These are phyloP conservation scores for Starmerella sirachaensis DNA, from an alignment of 805 yeast species.

Conservation along the genomic window DNA sequence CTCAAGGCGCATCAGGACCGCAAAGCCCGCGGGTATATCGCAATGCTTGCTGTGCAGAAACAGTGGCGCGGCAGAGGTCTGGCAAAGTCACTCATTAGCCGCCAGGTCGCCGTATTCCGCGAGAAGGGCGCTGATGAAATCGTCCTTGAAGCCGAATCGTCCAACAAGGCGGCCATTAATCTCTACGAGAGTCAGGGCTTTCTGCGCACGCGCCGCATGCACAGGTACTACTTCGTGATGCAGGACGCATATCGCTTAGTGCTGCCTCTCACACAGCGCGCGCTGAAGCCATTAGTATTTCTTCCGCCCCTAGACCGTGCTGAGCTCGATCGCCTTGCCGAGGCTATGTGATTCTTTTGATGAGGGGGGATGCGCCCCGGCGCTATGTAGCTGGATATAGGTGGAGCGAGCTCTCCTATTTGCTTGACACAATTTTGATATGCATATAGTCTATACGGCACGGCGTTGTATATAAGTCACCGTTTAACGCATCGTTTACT, in stretches of 20 bases:
- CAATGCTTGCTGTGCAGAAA: slow-evolving; percentile 82
- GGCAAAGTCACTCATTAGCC: slow-evolving; percentile 57
- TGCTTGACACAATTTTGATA: too few relatives aligned
- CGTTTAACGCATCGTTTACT: too few relatives aligned
- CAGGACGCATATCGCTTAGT: slow-evolving; percentile 87
- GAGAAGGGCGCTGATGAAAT: slow-evolving; percentile 68
- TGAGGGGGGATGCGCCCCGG: not conserved
- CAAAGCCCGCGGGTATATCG: slow-evolving; percentile 80
- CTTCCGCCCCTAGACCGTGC: slow-evolving; percentile 15
- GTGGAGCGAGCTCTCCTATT: too few relatives aligned
- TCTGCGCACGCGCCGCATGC: slow-evolving; percentile 59
- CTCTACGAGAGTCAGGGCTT: slow-evolving; percentile 71
- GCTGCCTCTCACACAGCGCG: slow-evolving; percentile 58
- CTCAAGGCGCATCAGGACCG: slow-evolving; percentile 63
- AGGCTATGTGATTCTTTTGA: slow-evolving; percentile 1
- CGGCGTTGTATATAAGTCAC: too few relatives aligned
- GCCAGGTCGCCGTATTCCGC: slow-evolving; percentile 54
- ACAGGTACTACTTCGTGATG: slow-evolving; percentile 78
- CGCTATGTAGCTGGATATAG: too few relatives aligned
- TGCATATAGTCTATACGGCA: too few relatives aligned
- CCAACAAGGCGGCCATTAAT: slow-evolving; percentile 54
- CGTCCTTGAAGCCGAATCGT: slow-evolving; percentile 85
- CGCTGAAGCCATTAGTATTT: slow-evolving; percentile 30
- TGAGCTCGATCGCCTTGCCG: slow-evolving; percentile 5
- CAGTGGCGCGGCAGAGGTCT: slow-evolving; percentile 65